These are phyloP conservation scores for Periconia sp. DNA, from an alignment of 2,329 filamentous ascomycete species.

Conservation along the genomic window DNA sequence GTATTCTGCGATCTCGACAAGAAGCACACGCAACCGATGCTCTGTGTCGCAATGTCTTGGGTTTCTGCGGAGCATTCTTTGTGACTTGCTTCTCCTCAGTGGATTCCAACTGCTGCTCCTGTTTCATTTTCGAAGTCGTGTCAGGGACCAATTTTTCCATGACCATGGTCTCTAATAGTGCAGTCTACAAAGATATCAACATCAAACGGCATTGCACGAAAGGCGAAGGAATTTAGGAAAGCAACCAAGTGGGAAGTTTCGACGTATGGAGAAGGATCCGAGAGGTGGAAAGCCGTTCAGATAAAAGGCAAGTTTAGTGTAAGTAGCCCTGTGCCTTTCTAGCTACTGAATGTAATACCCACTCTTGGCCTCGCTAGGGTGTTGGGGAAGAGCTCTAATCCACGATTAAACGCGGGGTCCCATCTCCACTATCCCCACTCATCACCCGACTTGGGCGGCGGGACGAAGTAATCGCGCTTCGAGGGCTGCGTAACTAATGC, in stretches of 20 bases:
- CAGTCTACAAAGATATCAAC: not conserved
- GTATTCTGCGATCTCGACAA: conserved; percentile 51
- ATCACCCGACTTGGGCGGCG: too few species aligned
- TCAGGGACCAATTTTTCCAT: conserved; percentile 13
- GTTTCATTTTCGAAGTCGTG: conserved; percentile 6
- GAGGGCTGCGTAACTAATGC: too few species aligned
- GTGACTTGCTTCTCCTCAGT: conserved; percentile 15
- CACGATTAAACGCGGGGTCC: conserved; percentile 28
- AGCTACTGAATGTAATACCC: conserved; percentile 9
- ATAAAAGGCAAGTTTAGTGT: conserved; percentile 14
- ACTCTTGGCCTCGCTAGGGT: conserved; percentile 16
- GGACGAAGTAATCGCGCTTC: too few species aligned
- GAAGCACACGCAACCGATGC: conserved; percentile 60
- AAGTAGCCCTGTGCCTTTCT: not conserved
- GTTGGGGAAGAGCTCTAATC: conserved; percentile 15
- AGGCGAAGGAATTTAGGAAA: not conserved
- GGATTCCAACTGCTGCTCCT: conserved; percentile 10
- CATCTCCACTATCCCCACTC: conserved; percentile 20
- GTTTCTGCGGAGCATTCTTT: conserved; percentile 19
- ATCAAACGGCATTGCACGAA: not conserved
- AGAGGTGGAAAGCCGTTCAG: conserved; percentile 10
- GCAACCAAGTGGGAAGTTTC: conserved; percentile 7
- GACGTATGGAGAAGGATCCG: conserved; percentile 7
- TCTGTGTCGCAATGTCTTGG: conserved; percentile 41
- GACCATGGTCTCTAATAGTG: conserved; percentile 5